Percentiles rank a stretch among this genome's conserved stretches.
These are phyloP conservation scores for Leptodermis oblonga DNA, from an alignment of 257 asterid genomes.

Conservation along the genomic window DNA sequence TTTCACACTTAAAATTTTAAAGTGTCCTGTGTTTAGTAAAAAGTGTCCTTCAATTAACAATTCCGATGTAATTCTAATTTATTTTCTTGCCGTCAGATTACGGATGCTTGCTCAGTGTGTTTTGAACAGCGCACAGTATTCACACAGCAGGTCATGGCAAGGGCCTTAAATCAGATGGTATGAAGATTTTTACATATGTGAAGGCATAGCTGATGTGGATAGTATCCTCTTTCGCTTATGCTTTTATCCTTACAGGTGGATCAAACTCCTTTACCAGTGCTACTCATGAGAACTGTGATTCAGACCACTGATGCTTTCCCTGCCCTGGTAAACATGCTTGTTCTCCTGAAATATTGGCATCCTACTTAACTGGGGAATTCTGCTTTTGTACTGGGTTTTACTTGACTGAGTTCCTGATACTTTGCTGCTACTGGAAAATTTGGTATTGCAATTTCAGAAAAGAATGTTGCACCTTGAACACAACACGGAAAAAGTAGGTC, in stretches of 20 bases:
- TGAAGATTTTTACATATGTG: conserved; percentile 10
- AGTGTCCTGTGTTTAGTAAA: too few relatives aligned
- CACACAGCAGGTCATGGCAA: conserved; percentile 88
- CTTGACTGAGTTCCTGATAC: not conserved
- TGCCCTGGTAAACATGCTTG: conserved; percentile 57
- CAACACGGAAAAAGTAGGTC: not conserved
- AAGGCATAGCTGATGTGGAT: not conserved
- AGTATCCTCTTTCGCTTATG: conserved; percentile 6
- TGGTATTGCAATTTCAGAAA: not conserved
- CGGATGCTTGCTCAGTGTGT: conserved; percentile 96
- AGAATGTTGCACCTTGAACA: not conserved
- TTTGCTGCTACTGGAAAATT: not conserved
- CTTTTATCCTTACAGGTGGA: conserved; percentile 52
- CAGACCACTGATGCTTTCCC: conserved; percentile 98
- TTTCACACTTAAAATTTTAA: too few relatives aligned
- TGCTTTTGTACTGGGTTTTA: not conserved
- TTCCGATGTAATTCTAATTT: not conserved
- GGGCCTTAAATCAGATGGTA: conserved; percentile 93
- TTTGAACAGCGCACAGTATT: conserved; percentile 99
- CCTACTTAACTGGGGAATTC: not conserved
- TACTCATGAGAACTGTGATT: conserved; percentile 97
- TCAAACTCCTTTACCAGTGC: conserved; percentile 87
- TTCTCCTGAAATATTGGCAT: not conserved
- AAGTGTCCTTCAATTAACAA: too few relatives aligned
- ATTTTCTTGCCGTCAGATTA: conserved; percentile 50